phyloP scores from a whole-genome alignment of 2,329 filamentous ascomycete genomes.

The Alternaria novae-zelandiae region DNA sequence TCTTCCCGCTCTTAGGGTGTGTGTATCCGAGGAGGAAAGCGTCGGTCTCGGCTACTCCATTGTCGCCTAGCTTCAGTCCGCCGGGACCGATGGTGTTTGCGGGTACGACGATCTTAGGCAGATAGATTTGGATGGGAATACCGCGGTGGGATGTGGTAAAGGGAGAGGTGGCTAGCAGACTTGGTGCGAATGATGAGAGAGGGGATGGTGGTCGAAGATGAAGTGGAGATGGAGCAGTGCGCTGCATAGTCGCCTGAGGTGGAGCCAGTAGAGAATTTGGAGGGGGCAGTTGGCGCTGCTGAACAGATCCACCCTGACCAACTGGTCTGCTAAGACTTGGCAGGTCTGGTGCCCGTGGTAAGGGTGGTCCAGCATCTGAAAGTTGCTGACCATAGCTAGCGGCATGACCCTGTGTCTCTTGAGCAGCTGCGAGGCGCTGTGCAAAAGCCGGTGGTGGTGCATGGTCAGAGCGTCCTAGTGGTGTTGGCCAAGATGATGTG shows the following conservation, averaged over 20 bases:
- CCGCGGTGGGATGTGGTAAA: slow-evolving; percentile 9
- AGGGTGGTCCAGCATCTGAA: not conserved
- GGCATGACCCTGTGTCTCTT: not conserved
- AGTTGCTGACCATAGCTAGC: not conserved
- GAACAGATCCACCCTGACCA: not conserved
- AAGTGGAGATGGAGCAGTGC: slow-evolving; percentile 18
- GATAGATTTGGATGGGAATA: slow-evolving; percentile 39
- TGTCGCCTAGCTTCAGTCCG: slow-evolving; percentile 10
- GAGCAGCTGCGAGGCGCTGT: slow-evolving; percentile 1
- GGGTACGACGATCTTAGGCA: slow-evolving; percentile 28
- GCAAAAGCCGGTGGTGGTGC: not conserved
- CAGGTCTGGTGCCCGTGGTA: not conserved
- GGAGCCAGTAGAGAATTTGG: not conserved
- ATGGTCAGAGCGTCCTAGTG: not conserved
- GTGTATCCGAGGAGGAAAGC: slow-evolving; percentile 38
- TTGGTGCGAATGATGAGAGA: slow-evolving; percentile 12
- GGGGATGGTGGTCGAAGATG: slow-evolving; percentile 10
- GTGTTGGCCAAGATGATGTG: not conserved
- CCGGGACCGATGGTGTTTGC: slow-evolving; percentile 12
- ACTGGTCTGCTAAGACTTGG: not conserved
- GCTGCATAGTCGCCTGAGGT: slow-evolving; percentile 15
- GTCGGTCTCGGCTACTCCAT: slow-evolving; percentile 27
- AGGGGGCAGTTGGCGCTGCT: not conserved
- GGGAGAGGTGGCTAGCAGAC: slow-evolving; percentile 19
- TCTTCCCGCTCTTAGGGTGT: slow-evolving; percentile 2